Percentiles rank a stretch among this genome's conserved stretches.
phyloP scores from a whole-genome alignment of 129 eudicot genomes.

The Tagetes erecta region DNA sequence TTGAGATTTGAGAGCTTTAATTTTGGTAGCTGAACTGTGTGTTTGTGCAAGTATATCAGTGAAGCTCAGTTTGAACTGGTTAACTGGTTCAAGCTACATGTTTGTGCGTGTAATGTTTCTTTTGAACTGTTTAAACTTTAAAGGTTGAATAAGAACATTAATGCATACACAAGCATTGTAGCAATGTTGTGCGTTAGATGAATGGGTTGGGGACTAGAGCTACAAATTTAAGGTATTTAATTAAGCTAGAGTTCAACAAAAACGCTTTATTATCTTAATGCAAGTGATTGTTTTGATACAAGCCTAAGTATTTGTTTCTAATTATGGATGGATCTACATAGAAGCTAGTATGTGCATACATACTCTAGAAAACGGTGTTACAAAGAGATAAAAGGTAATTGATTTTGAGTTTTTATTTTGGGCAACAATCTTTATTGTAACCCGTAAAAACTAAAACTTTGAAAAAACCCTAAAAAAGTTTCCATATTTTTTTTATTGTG shows the following conservation, averaged over 20 bases:
- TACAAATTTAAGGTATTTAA: slow-evolving; percentile 5
- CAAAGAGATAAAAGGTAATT: neutral
- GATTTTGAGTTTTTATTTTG: neutral
- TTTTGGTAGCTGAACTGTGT: slow-evolving; percentile 1
- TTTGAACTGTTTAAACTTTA: neutral
- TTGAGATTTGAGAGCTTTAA: slow-evolving; percentile 16
- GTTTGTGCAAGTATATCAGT: neutral
- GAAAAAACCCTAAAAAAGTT: neutral
- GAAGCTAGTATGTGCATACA: neutral
- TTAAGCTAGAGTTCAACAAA: neutral
- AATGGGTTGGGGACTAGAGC: slow-evolving; percentile 1
- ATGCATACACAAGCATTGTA: neutral
- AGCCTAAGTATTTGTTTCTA: neutral
- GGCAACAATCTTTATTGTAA: neutral
- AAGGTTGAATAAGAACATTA: neutral
- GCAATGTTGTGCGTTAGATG: neutral
- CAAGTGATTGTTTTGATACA: slow-evolving; percentile 3
- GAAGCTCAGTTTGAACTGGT: neutral
- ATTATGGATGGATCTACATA: neutral
- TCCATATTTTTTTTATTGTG: neutral
- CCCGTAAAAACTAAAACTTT: neutral
- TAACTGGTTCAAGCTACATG: neutral
- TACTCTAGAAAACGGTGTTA: neutral
- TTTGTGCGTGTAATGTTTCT: slow-evolving; percentile 9
- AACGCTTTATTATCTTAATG: neutral